These are phyloP conservation scores for Aegilops bicornis DNA, from an alignment of 176 grass and related monocot genomes.

Conservation along the genomic window DNA sequence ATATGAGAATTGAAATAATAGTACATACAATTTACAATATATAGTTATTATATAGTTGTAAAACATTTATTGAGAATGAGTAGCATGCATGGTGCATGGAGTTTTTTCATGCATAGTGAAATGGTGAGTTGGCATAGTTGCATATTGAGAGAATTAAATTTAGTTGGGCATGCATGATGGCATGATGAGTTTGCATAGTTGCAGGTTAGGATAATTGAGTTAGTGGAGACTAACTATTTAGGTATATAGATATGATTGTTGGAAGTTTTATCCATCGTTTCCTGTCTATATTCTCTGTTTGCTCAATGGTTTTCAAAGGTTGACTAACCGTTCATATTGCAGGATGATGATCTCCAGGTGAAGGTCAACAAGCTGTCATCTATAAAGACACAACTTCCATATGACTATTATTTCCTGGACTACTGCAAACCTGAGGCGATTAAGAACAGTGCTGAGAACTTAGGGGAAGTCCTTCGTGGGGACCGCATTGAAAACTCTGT, in stretches of 20 bases:
- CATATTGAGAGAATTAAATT: too few species aligned
- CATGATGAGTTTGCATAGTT: too few species aligned
- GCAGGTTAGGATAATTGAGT: too few species aligned
- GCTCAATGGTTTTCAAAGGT: not conserved
- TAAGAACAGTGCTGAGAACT: conserved; percentile 80
- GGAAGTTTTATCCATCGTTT: not conserved
- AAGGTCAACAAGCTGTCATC: conserved; percentile 88
- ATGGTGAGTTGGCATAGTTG: too few species aligned
- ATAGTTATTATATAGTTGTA: too few species aligned
- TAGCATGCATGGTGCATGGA: too few species aligned
- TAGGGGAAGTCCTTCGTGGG: conserved; percentile 84
- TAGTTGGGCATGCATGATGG: too few species aligned
- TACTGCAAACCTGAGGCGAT: conserved; percentile 71
- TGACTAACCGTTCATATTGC: conserved; percentile 5
- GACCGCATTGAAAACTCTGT: conserved; percentile 87
- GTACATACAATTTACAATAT: too few species aligned
- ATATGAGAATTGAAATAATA: too few species aligned
- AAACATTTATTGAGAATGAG: too few species aligned
- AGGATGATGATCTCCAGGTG: conserved; percentile 80
- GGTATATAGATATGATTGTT: not conserved
- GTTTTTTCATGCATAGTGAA: too few species aligned
- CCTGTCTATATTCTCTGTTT: conserved; percentile 3
- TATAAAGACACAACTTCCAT: conserved; percentile 83
- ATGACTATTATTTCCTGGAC: conserved; percentile 87
- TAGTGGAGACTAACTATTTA: too few species aligned